phyloP scores from a whole-genome alignment of 495 filamentous ascomycete genomes.

The Neurospora sp. region DNA sequence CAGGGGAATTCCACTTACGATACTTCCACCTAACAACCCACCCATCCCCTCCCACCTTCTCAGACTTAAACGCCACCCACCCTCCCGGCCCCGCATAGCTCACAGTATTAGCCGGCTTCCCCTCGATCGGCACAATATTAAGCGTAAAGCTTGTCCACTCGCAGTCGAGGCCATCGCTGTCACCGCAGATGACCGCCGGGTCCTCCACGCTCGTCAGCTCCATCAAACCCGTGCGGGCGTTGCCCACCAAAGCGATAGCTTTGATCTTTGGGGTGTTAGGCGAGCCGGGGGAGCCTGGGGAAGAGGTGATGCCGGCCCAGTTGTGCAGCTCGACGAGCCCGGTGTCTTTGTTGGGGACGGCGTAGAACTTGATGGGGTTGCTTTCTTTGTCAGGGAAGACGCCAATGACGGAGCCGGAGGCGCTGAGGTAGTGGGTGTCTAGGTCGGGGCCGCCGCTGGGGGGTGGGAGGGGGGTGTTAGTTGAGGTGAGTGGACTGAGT shows the following conservation, averaged over 20 bases:
- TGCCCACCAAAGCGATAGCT: neutral
- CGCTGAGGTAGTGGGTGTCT: conserved; percentile 6
- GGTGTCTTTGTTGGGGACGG: conserved; percentile 1
- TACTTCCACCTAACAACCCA: conserved; percentile 29
- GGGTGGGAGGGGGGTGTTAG: neutral
- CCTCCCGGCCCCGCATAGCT: conserved; percentile 11
- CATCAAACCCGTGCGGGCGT: conserved; percentile 1
- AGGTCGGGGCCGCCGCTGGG: conserved; percentile 3
- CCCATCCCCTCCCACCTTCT: conserved; percentile 3
- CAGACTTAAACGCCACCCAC: conserved; percentile 6
- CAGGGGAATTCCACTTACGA: conserved; percentile 11
- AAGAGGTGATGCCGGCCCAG: conserved; percentile 11
- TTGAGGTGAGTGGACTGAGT: neutral
- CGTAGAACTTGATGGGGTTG: conserved; percentile 8
- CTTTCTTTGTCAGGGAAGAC: conserved; percentile 1
- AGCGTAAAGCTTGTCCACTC: conserved; percentile 14
- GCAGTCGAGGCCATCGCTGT: neutral
- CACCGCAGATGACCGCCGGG: conserved; percentile 11
- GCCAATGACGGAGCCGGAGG: conserved; percentile 7
- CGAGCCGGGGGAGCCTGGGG: conserved; percentile 16
- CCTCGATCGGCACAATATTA: conserved; percentile 14
- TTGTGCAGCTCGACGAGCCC: conserved; percentile 3
- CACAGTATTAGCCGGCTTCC: conserved; percentile 29
- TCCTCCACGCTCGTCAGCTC: conserved; percentile 25
- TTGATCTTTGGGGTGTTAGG: neutral